Evolutionary conservation across 805 yeast genomes (phyloP).

Genomic region (Blastobotrys mokoenaii): DNA sequence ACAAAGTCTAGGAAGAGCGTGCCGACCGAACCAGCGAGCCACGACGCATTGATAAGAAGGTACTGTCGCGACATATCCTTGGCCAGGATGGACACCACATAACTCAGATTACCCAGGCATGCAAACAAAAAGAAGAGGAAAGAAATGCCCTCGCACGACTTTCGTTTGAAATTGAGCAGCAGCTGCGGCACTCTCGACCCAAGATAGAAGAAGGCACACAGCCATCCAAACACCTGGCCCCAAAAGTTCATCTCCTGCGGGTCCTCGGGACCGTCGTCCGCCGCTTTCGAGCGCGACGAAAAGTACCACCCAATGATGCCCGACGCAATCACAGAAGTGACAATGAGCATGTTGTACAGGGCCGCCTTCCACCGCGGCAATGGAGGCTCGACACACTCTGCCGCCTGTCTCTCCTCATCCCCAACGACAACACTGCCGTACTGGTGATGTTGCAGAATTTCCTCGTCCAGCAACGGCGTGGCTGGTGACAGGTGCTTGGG

Average conservation of each 20-base stretch:
- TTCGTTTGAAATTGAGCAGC: conserved; percentile 70
- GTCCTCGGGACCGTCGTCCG: conserved; percentile 29
- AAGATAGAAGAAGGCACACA: conserved; percentile 40
- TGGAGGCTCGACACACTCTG: conserved; percentile 6
- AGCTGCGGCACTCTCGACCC: conserved; percentile 94
- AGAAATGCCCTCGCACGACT: conserved; percentile 91
- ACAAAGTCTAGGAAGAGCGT: conserved; percentile 76
- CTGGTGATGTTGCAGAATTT: conserved; percentile 29
- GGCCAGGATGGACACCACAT: conserved; percentile 75
- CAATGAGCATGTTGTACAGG: conserved; percentile 39
- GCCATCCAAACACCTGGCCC: conserved; percentile 83
- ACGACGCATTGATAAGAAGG: conserved; percentile 72
- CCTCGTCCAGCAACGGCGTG: conserved; percentile 66
- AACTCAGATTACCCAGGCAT: conserved; percentile 86
- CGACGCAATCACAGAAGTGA: conserved; percentile 56
- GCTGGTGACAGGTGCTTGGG: conserved; percentile 82
- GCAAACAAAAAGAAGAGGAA: conserved; percentile 92
- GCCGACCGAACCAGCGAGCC: conserved; percentile 90
- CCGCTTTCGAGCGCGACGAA: conserved; percentile 40
- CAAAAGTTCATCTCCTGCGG: conserved; percentile 55
- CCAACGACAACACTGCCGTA: conserved; percentile 3
- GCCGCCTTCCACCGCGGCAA: conserved; percentile 12
- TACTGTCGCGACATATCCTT: conserved; percentile 65
- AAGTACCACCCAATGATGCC: conserved; percentile 88
- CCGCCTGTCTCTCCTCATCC: conserved; percentile 10